Percentiles rank a stretch among this genome's conserved stretches.
phyloP scores from a whole-genome alignment of 148 eudicot species.

The Rhododendron molle region DNA sequence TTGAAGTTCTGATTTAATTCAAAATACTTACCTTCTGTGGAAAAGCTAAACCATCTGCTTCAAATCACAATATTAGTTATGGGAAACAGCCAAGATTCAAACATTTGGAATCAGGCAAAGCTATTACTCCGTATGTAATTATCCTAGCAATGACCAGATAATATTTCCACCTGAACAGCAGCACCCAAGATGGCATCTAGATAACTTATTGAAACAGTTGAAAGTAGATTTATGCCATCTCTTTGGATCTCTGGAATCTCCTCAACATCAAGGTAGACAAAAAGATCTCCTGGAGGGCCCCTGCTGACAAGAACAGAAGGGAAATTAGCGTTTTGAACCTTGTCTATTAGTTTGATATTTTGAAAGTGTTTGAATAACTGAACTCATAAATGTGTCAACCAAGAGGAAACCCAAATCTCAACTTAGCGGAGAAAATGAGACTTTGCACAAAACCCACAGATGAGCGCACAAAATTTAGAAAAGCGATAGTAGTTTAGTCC shows the following conservation, averaged over 20 bases:
- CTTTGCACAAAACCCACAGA: neutral
- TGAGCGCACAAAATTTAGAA: neutral
- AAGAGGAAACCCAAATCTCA: neutral
- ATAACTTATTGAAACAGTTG: conserved; percentile 71
- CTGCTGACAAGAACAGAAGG: conserved; percentile 28
- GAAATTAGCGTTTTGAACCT: conserved; percentile 5
- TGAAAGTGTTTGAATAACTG: neutral
- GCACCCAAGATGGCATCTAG: conserved; percentile 94
- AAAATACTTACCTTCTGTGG: neutral
- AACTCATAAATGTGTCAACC: neutral
- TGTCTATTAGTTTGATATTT: neutral
- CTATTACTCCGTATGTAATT: neutral
- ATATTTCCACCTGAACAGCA: conserved; percentile 52
- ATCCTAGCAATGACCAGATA: neutral
- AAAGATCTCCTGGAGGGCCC: conserved; percentile 97
- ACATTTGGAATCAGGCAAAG: neutral
- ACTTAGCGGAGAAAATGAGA: neutral
- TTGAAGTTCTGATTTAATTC: neutral
- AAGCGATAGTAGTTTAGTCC: neutral
- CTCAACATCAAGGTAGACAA: conserved; percentile 80
- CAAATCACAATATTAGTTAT: neutral
- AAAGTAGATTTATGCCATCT: conserved; percentile 88
- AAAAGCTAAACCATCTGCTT: neutral
- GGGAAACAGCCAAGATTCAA: neutral
- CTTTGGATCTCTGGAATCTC: conserved; percentile 94